Evolutionary conservation across 331 rosid genomes (phyloP), one percentile per base, ranked within the genome.

Genomic region (Acacia concinna): DNA sequence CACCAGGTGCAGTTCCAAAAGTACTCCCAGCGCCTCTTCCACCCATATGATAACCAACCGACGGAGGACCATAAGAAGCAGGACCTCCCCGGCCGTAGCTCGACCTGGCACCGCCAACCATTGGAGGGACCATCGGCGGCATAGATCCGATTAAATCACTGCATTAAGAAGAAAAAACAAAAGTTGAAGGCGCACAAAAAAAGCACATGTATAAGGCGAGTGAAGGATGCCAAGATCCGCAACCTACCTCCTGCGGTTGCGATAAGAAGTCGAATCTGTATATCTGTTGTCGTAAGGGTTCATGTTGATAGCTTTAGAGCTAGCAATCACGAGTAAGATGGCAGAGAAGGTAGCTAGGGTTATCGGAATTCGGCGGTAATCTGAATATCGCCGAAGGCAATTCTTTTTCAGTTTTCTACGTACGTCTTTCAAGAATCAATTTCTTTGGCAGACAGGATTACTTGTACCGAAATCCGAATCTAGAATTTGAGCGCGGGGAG

Each of bases 211-310:
- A 21, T 41, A 41, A 23, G 52, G 73, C 34, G 4, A 20, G 8
- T 4, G 17, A 2, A 0, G 8, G 5, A 20, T 23, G 14, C 46
- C 78, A 60, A 25, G 47, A 62, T 20, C 6, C 18, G 28, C 9
- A 17, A 68, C 49, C 7, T 72, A 95, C 99, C 97, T 90, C 76
- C 93, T 93, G 69, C 94, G 99, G 68, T 87, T 88, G 44, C 97
- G 95, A 62, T 88, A 95, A 68, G 99, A 93, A 75, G 81, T 69
- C 9, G 93, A 72, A 71, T 93, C 97, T 54, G 87, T 62, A 81
- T 87, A 86, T 51, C 99, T 77, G 57, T 77, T 83, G 78, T 92
- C 97, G 89, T 81, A 83, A 21, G 83, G 82, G 57, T 83, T 84
- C 99, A 95, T 95, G 37, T 9, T 68, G 23, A 25, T 37, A 68